Base-by-base conservation (phyloP, 768 basidiomycete genomes). In the Panaeolus papilionaceus region DNA sequence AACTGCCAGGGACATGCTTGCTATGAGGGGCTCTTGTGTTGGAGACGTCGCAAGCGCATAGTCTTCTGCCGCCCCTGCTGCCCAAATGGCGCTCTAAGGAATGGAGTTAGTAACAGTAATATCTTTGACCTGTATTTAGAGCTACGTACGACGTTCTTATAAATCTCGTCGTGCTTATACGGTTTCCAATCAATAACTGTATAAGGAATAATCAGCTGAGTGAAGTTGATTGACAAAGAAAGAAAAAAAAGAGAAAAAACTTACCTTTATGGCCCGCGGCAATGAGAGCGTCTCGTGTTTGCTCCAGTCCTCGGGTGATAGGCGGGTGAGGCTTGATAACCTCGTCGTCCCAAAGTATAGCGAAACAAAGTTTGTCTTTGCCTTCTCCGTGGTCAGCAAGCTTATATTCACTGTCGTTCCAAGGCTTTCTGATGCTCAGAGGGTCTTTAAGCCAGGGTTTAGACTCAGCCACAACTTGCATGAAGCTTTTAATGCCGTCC, bases 181-280 rank as follows among this genome's bases (percentile, higher is more conserved):
- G 88, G 86, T 42, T 82, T 76, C 92, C 92, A 94, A 63, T 91
- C 86, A 63, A 94, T 82, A 18, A 93, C 93, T 92, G 64, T 20
- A 63, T 18, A n/a, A 26, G 58, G 1, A 16, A 63, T 28, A 37
- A 16, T 45, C 16, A 45, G 18, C 49, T 14, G 51, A 18, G 23
- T 63, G 8, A 33, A 33, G 33, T 2, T 33, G 37, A 20, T 42
- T 49, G 39, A 18, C n/a, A 23, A 33, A 18, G 38, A 38, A 20
- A 51, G 12, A 66, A 28, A 18, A 26, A 33, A 18, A 40, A 38
- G 26, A 51, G 12, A 66, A 28, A 14, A 16, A 26, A 61, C 40
- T 42, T 62, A 90, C 92, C 89, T 77, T 83, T 80, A 75, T 94
- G 91, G 4, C 92, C 91, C 14, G 85, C 88, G 6, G 80, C 81